Percentiles rank a stretch among this genome's conserved stretches.
Conservation (phyloP, 1,139 yeast species). For the Zygosaccharomyces sapae region DNA sequence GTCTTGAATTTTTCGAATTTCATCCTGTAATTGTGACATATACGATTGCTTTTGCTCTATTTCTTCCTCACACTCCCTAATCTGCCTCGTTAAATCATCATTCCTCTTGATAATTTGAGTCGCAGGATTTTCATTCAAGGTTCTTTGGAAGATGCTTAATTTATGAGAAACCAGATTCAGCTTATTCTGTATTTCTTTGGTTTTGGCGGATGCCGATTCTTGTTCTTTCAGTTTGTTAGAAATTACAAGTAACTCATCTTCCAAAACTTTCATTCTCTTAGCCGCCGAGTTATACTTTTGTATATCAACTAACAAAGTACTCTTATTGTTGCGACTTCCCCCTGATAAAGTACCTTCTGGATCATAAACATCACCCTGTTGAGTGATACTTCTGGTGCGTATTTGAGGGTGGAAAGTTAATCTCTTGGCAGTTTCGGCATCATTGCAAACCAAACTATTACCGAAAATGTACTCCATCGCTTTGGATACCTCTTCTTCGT, state of each 20-base stretch:
- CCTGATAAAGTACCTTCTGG: constrained; percentile 96
- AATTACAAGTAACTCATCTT: constrained; percentile 43
- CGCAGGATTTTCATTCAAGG: constrained; percentile 58
- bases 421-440: constrained; percentile 80
- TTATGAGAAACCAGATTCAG: constrained; percentile 66
- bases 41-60: constrained; percentile 39
- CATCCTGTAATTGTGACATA: constrained; percentile 37
- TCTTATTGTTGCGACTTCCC: constrained; percentile 67
- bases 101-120: constrained; percentile 47
- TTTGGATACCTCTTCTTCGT: constrained; percentile 59
- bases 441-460: constrained; percentile 74
- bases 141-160: constrained; percentile 55
- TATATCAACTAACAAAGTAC: constrained; percentile 59
- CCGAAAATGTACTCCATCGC: constrained; percentile 97
- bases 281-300: constrained; percentile 62
- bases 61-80: constrained; percentile 42
- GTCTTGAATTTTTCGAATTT: constrained; percentile 56
- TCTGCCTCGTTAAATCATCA: constrained; percentile 48
- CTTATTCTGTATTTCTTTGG: constrained; percentile 60
- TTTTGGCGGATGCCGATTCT: constrained; percentile 46
- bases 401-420: constrained; percentile 84
- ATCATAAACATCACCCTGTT: constrained; percentile 92
- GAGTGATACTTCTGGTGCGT: constrained; percentile 76
- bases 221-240: constrained; percentile 44
- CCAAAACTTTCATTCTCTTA: constrained; percentile 43